Evolutionary conservation across 768 basidiomycete genomes (phyloP).

Genomic region (Tricholoma sp.): DNA sequence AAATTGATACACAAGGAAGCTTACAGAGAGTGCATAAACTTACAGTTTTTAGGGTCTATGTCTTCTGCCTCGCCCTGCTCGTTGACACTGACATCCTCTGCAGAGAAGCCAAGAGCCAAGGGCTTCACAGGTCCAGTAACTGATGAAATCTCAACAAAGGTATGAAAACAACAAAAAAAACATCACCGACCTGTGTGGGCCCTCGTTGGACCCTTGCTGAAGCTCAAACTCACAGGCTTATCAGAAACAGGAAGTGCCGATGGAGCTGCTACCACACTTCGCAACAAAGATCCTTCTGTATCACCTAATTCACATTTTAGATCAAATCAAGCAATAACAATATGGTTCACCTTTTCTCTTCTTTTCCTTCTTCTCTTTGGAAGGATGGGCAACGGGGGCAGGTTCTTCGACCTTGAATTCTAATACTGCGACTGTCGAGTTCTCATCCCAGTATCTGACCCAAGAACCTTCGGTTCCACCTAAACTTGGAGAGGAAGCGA

Average conservation of each 20-base stretch:
- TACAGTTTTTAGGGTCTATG: slow-evolving; percentile 48
- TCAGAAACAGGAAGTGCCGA: slow-evolving; percentile 70
- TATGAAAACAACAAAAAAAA: background rate
- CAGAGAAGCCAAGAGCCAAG: slow-evolving; percentile 58
- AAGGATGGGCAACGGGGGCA: slow-evolving; percentile 27
- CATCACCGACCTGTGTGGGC: slow-evolving; percentile 20
- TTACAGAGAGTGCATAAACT: slow-evolving; percentile 15
- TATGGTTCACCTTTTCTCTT: slow-evolving; percentile 54
- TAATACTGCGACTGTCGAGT: slow-evolving; percentile 65
- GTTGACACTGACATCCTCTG: slow-evolving; percentile 49
- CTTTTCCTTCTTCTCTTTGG: slow-evolving; percentile 53
- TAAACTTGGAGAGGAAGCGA: slow-evolving; percentile 59
- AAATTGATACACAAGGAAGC: background rate
- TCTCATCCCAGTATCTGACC: slow-evolving; percentile 93
- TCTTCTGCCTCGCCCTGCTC: slow-evolving; percentile 42
- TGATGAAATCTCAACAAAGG: slow-evolving; percentile 5
- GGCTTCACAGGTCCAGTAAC: slow-evolving; percentile 26
- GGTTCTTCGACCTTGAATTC: slow-evolving; percentile 76
- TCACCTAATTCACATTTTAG: slow-evolving; percentile 3
- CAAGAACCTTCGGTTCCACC: slow-evolving; percentile 71
- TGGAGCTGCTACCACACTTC: slow-evolving; percentile 40
- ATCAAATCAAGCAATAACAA: background rate
- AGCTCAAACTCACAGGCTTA: slow-evolving; percentile 77
- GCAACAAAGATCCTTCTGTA: slow-evolving; percentile 27
- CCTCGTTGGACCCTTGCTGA: slow-evolving; percentile 50